These are phyloP conservation scores for Aspergillus bridgeri DNA, from an alignment of 495 filamentous ascomycete genomes.

Conservation along the genomic window DNA sequence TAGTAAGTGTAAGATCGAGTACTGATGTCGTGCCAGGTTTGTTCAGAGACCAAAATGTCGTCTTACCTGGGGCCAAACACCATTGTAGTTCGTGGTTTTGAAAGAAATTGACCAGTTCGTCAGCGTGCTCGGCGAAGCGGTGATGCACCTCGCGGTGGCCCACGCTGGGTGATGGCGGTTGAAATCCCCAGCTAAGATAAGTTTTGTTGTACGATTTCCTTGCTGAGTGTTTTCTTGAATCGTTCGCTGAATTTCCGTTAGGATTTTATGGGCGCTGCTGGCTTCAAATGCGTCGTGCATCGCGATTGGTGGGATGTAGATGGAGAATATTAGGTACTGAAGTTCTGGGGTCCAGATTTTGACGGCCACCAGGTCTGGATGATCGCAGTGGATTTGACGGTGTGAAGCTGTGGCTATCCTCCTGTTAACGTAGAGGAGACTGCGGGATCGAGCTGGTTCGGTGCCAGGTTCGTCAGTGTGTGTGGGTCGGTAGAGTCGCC, in stretches of 20 bases:
- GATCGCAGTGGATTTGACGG: slow-evolving; percentile 22
- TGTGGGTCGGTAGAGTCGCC: slow-evolving; percentile 25
- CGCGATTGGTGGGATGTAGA: slow-evolving; percentile 17
- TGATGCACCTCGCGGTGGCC: no score
- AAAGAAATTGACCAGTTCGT: slow-evolving; percentile 18
- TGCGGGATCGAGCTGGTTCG: slow-evolving; percentile 17
- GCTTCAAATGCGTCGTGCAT: slow-evolving; percentile 3
- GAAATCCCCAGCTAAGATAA: slow-evolving; percentile 22
- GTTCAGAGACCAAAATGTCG: slow-evolving; percentile 13
- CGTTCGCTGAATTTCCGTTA: slow-evolving; percentile 19
- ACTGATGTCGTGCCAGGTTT: slow-evolving; percentile 11
- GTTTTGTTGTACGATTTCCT: slow-evolving; percentile 3
- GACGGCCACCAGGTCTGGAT: slow-evolving; percentile 21
- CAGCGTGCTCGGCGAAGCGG: no score
- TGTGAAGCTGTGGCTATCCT: slow-evolving; percentile 24
- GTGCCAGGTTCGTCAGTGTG: slow-evolving; percentile 1
- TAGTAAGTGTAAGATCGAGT: slow-evolving; percentile 14
- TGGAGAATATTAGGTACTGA: slow-evolving; percentile 21
- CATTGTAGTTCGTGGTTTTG: slow-evolving; percentile 6
- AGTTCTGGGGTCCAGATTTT: slow-evolving; percentile 25
- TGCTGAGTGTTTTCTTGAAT: no score
- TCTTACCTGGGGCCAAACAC: slow-evolving; percentile 7
- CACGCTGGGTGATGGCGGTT: no score
- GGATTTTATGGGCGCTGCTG: slow-evolving; percentile 4
- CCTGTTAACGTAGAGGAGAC: slow-evolving; percentile 25